phyloP scores from a whole-genome alignment of 2,329 filamentous ascomycete genomes.

The Cucurbitaria berberidis region DNA sequence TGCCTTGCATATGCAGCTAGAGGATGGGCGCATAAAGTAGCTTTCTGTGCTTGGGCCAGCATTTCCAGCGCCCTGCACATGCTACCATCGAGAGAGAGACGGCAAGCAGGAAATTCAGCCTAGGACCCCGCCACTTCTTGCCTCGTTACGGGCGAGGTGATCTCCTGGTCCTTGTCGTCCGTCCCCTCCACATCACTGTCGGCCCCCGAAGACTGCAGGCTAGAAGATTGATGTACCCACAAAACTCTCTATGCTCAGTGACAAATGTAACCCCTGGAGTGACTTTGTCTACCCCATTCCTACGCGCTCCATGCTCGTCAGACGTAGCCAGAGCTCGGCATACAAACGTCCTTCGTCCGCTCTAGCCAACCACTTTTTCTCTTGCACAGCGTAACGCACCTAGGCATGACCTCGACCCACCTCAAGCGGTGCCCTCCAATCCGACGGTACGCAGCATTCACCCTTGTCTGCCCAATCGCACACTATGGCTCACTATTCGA shows the following conservation, averaged over 20 bases:
- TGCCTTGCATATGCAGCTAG: conserved; percentile 48
- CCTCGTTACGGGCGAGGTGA: conserved; percentile 3
- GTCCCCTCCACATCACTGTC: not conserved
- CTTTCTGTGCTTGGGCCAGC: conserved; percentile 38
- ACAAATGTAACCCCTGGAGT: not conserved
- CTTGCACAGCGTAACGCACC: conserved; percentile 34
- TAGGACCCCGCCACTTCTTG: conserved; percentile 26
- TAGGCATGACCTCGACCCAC: conserved; percentile 32
- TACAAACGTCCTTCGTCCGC: conserved; percentile 21
- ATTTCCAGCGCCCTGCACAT: conserved; percentile 16
- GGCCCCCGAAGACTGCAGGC: not conserved
- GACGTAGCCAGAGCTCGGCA: conserved; percentile 15
- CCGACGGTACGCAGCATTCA: conserved; percentile 22
- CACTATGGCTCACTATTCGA: conserved; percentile 20
- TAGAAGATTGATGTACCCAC: not conserved
- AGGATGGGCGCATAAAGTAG: conserved; percentile 40
- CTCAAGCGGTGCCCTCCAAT: conserved; percentile 29
- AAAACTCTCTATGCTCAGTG: not conserved
- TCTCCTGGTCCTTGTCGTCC: not conserved
- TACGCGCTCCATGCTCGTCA: conserved; percentile 1
- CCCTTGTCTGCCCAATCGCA: conserved; percentile 17
- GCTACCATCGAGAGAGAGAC: conserved; percentile 17
- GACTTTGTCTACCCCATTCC: not conserved
- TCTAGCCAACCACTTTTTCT: conserved; percentile 25
- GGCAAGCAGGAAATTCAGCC: conserved; percentile 21